Evolutionary conservation across 2,329 filamentous ascomycete genomes (phyloP).

Genomic region (Aspergillus novoparasiticus): DNA sequence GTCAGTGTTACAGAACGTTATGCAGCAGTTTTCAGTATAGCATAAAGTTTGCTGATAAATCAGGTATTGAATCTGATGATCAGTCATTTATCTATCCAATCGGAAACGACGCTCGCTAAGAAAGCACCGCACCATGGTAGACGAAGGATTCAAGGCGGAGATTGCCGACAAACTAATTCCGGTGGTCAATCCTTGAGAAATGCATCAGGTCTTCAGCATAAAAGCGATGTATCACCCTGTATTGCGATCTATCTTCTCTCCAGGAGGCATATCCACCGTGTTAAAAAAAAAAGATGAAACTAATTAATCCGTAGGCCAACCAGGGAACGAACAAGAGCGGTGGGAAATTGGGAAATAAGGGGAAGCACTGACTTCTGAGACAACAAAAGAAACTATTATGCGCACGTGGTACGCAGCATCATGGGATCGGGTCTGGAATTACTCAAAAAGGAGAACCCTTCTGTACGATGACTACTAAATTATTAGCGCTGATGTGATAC

Average conservation of each 20-base stretch:
- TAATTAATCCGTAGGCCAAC: too few relatives aligned
- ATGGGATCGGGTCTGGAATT: background rate
- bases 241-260: background rate
- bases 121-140: background rate
- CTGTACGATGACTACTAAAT: too few relatives aligned
- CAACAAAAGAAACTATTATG: background rate
- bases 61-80: background rate
- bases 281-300: too few relatives aligned
- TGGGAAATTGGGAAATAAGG: too few relatives aligned
- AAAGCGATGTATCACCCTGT: background rate
- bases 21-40: background rate
- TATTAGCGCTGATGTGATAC: background rate
- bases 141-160: background rate
- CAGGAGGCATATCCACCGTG: too few relatives aligned
- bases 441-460: too few relatives aligned
- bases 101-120: background rate
- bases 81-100: background rate
- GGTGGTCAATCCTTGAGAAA: background rate
- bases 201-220: background rate
- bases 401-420: background rate
- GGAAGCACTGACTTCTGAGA: too few relatives aligned
- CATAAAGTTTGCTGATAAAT: background rate
- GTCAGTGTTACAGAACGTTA: background rate
- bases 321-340: too few relatives aligned
- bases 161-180: background rate